Evolutionary conservation across 768 basidiomycete species (phyloP), one percentile per base, ranked within the genome.

Genomic region (Boletus patriciae): DNA sequence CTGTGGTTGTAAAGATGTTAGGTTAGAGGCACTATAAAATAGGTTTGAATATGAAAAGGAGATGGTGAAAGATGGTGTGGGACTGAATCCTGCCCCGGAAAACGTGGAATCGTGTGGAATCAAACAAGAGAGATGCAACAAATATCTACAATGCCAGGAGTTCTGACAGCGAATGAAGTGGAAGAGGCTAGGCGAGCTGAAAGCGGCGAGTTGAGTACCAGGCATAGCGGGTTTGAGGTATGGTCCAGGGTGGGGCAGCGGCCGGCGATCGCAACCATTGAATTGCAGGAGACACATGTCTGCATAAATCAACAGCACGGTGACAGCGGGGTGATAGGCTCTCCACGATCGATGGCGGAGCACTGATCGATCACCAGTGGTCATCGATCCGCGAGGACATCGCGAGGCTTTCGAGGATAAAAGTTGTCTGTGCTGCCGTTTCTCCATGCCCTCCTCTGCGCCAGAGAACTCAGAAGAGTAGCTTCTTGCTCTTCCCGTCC

Each of bases 401-500:
- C 50, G 50, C 52, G 53, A 61, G 57, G 61, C 46, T 7, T 33
- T 29, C 25, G 13, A 52, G 46, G 25, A 46, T 49, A 63, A 55
- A 44, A 49, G 48, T 7, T 0, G 42, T 49, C 47, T 36, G 23
- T 25, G 27, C 33, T 45, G 37, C 31, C n/a, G 23, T 33, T 52
- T 52, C 37, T 31, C 47, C 40, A 21, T 40, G 19, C 51, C 44
- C 16, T 44, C 44, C 36, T 31, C 42, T 50, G 37, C 15, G 25
- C 25, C 47, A 18, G 41, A 15, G 6, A 27, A 13, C 18, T 71
- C 59, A 90, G 67, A 92, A 93, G 73, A 94, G 90, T 64, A 83
- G 80, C 70, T 82, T 81, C 77, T 88, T 92, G 59, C 74, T 72
- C 75, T 85, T 92, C 71, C 92, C 92, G 55, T 92, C 88, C 38